phyloP scores from a whole-genome alignment of 2,329 filamentous ascomycete species.

The Mollisiaceae sp. region DNA sequence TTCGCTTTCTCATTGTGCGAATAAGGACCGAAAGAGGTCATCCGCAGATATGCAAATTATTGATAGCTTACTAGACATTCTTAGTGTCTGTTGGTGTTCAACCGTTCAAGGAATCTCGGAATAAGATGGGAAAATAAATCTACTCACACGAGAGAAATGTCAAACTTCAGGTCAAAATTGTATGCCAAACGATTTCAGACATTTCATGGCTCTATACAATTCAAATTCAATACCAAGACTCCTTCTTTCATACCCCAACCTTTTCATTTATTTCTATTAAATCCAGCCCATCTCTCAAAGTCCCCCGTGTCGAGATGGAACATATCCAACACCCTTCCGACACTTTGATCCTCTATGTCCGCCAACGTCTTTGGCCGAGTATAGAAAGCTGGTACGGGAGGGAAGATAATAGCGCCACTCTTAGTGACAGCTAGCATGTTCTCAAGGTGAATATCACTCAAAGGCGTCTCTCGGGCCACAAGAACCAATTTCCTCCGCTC shows the following conservation, averaged over 20 bases:
- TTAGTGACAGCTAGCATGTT: constrained; percentile 50
- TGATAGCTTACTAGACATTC: too few relatives aligned
- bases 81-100: too few relatives aligned
- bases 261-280: constrained; percentile 13
- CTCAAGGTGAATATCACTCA: constrained; percentile 52
- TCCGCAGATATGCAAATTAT: too few relatives aligned
- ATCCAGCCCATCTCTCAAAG: constrained; percentile 48
- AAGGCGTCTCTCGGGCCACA: constrained; percentile 49
- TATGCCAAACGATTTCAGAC: neutral
- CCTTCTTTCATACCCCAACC: neutral
- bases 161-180: neutral
- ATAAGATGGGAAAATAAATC: neutral
- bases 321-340: constrained; percentile 52
- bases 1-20: neutral
- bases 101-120: too few relatives aligned
- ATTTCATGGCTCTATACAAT: neutral
- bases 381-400: constrained; percentile 52
- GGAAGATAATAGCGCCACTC: constrained; percentile 50
- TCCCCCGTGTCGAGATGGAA: constrained; percentile 49
- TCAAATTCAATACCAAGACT: neutral
- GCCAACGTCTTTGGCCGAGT: constrained; percentile 47
- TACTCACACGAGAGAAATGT: neutral
- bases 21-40: neutral
- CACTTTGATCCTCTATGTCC: constrained; percentile 51
- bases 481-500: constrained; percentile 49